A percentile compares a stretch with the other conserved stretches of the same genome.
phyloP scores from a whole-genome alignment of 495 filamentous ascomycete genomes.

The Penicillium longicatenatum region DNA sequence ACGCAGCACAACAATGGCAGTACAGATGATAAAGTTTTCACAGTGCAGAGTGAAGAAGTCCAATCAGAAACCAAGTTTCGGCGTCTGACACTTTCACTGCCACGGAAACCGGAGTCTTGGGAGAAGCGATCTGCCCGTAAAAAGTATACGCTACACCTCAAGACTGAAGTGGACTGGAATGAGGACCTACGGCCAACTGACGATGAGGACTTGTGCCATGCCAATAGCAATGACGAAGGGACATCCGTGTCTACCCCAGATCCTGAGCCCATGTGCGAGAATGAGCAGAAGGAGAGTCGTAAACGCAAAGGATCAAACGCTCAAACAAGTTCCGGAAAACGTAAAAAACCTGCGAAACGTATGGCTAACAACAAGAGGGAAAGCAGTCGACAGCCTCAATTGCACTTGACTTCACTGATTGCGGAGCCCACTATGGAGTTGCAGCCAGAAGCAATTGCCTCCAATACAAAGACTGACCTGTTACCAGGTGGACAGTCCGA shows the following conservation, averaged over 20 bases:
- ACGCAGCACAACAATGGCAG: neutral
- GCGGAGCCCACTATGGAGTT: neutral
- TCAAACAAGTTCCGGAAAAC: constrained; percentile 10
- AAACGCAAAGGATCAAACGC: constrained; percentile 14
- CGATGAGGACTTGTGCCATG: constrained; percentile 14
- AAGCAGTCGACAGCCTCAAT: neutral
- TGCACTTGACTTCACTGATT: constrained; percentile 13
- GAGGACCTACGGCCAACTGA: constrained; percentile 38
- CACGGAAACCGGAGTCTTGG: neutral
- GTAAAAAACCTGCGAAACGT: constrained; percentile 12
- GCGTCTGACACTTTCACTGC: neutral
- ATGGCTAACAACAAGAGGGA: neutral
- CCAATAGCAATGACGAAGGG: constrained; percentile 1
- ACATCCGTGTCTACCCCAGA: constrained; percentile 21
- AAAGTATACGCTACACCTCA: constrained; percentile 10
- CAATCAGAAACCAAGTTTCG: neutral
- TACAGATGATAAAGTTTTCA: neutral
- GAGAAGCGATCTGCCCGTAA: constrained; percentile 12
- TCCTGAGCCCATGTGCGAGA: constrained; percentile 6
- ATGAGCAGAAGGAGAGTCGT: neutral
- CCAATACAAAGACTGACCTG: neutral
- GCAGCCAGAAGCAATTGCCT: neutral
- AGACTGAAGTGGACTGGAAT: constrained; percentile 34
- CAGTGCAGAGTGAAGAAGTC: neutral
- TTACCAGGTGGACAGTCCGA: neutral